These are phyloP conservation scores for Metschnikowia kunwiensis DNA, from an alignment of 805 yeast species.

Conservation along the genomic window DNA sequence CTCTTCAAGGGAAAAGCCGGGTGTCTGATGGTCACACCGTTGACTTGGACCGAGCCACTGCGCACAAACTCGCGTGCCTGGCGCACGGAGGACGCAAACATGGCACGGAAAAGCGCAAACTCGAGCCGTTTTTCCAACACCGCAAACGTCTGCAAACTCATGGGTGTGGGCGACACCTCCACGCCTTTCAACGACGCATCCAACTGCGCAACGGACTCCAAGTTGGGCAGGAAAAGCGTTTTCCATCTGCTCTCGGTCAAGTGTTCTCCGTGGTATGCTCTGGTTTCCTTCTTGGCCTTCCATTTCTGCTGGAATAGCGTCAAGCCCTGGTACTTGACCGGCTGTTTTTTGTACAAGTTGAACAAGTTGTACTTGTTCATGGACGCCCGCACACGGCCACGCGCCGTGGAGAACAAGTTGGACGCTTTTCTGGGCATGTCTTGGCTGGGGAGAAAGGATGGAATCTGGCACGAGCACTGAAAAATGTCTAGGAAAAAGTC, in stretches of 20 bases:
- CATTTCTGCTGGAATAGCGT: constrained; percentile 91
- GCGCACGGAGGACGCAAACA: constrained; percentile 90
- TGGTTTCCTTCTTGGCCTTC: constrained; percentile 84
- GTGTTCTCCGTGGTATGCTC: constrained; percentile 95
- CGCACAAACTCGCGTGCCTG: constrained; percentile 89
- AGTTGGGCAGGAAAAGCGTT: constrained; percentile 60
- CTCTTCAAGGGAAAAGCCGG: constrained; percentile 75
- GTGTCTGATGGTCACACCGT: constrained; percentile 72
- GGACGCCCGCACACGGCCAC: constrained; percentile 80
- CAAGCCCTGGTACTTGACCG: constrained; percentile 50
- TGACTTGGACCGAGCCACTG: constrained; percentile 79
- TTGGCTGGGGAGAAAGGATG: not conserved
- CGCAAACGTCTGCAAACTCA: constrained; percentile 84
- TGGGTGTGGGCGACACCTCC: constrained; percentile 63
- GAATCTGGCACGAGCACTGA: not conserved
- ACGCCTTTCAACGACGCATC: constrained; percentile 73
- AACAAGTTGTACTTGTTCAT: constrained; percentile 90
- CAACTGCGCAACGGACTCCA: constrained; percentile 84
- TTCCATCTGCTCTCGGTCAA: constrained; percentile 82
- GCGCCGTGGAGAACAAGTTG: constrained; percentile 53
- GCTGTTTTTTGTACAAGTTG: constrained; percentile 76
- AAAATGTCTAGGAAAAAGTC: constrained; percentile 9
- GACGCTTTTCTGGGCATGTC: constrained; percentile 62
- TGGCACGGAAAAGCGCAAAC: constrained; percentile 82
- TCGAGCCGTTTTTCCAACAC: constrained; percentile 86